Percentiles rank a stretch among this genome's conserved stretches.
Evolutionary conservation across 2,329 filamentous ascomycete species (phyloP).

Genomic region (Penicillium paneum): DNA sequence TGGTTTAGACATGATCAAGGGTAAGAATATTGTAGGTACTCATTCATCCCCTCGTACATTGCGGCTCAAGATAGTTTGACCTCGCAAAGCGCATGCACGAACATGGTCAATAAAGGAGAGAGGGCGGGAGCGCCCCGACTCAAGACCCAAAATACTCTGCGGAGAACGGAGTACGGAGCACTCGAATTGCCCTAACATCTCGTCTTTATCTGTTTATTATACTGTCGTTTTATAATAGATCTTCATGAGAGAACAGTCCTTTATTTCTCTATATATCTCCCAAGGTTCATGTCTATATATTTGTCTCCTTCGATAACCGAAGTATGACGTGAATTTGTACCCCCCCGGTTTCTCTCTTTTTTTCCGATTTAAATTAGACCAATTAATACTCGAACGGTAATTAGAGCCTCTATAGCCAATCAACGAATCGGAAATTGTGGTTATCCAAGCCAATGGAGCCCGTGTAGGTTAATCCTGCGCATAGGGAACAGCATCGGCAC

Average conservation of each 20-base stretch:
- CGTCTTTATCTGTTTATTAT: background rate
- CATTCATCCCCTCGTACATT: background rate
- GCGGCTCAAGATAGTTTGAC: background rate
- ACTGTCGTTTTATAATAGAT: background rate
- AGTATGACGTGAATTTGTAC: conserved; percentile 1
- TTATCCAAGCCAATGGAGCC: conserved; percentile 3
- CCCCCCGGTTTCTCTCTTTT: background rate
- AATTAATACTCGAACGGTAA: background rate
- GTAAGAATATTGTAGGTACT: background rate
- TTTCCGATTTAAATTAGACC: background rate
- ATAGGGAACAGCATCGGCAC: conserved; percentile 29
- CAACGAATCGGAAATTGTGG: conserved; percentile 1
- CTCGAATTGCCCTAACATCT: background rate
- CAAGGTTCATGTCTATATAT: background rate
- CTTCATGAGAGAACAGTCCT: background rate
- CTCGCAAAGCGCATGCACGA: background rate
- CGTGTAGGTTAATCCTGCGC: conserved; percentile 27
- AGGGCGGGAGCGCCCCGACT: background rate
- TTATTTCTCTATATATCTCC: background rate
- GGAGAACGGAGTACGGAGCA: too few relatives aligned
- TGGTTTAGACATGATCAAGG: conserved; percentile 7
- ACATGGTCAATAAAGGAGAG: background rate
- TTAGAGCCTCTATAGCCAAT: background rate
- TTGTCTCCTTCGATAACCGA: conserved; percentile 1
- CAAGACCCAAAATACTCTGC: background rate